Conservation (phyloP, 176 grass and related monocot species). For the Alopecurus myosuroides region DNA sequence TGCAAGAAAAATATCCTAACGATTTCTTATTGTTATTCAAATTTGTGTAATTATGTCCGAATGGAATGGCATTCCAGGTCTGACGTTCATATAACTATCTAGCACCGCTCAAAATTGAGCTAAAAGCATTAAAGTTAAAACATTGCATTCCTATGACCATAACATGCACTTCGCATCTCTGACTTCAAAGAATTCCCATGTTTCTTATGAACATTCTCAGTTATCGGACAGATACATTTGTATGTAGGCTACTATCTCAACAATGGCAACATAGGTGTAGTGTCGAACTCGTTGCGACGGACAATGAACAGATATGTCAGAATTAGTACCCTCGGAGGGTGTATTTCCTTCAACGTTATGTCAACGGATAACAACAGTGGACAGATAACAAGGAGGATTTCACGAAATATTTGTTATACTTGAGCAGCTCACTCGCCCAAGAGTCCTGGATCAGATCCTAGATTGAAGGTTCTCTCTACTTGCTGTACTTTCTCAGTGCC, state of each 20-base stretch:
- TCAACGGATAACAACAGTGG: constrained; percentile 5
- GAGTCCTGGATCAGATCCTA: not conserved
- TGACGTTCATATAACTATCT: too few species aligned
- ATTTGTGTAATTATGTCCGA: too few species aligned
- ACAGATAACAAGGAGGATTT: not conserved
- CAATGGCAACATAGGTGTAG: not conserved
- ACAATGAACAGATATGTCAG: not conserved
- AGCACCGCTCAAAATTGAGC: too few species aligned
- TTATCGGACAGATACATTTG: not conserved
- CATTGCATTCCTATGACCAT: too few species aligned
- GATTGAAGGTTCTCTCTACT: not conserved
- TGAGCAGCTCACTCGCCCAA: not conserved
- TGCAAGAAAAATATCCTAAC: too few species aligned
- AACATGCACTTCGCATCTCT: too few species aligned
- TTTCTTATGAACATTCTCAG: not conserved
- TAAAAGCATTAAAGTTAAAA: too few species aligned
- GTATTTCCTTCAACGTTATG: not conserved
- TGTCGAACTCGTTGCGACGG: not conserved
- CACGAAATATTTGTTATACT: not conserved
- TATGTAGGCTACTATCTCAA: not conserved
- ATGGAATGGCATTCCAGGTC: too few species aligned
- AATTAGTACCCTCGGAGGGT: not conserved
- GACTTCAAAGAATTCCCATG: not conserved
- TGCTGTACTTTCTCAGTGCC: not conserved
- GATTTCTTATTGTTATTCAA: too few species aligned